These are phyloP conservation scores for Lonicera japonica DNA, from an alignment of 129 eudicot genomes.

Conservation along the genomic window DNA sequence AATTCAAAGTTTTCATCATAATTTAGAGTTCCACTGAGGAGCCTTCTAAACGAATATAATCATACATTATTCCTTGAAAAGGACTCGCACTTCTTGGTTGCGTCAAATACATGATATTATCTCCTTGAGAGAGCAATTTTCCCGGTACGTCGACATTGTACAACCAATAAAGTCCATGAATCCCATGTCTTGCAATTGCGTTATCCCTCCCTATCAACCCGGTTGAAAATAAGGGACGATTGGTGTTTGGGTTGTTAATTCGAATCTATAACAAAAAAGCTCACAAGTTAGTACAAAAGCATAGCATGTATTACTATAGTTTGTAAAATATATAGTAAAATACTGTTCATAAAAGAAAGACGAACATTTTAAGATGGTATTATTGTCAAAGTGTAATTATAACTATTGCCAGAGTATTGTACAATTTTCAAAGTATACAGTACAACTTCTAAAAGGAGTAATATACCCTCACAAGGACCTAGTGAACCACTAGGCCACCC, in stretches of 20 bases:
- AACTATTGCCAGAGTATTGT: too few relatives aligned
- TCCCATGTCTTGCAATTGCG: slow-evolving; percentile 83
- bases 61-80: slow-evolving; percentile 80
- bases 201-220: slow-evolving; percentile 89
- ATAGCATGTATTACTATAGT: too few relatives aligned
- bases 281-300: too few relatives aligned
- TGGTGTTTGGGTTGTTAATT: slow-evolving; percentile 57
- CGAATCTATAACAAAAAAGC: slow-evolving; percentile 45
- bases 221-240: slow-evolving; percentile 67
- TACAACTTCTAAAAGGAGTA: too few relatives aligned
- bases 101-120: slow-evolving; percentile 61
- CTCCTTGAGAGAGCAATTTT: slow-evolving; percentile 47
- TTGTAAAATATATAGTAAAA: neutral
- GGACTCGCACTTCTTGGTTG: slow-evolving; percentile 69
- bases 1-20: too few relatives aligned
- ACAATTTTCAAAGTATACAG: too few relatives aligned
- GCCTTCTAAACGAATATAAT: slow-evolving; percentile 76
- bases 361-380: too few relatives aligned
- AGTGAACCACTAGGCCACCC: too few relatives aligned
- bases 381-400: too few relatives aligned
- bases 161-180: slow-evolving; percentile 87
- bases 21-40: slow-evolving; percentile 15
- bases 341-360: too few relatives aligned
- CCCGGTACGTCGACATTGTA: slow-evolving; percentile 55
- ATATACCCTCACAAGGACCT: too few relatives aligned